phyloP scores from a whole-genome alignment of 768 basidiomycete genomes.

The Infundibulicybe gibba region DNA sequence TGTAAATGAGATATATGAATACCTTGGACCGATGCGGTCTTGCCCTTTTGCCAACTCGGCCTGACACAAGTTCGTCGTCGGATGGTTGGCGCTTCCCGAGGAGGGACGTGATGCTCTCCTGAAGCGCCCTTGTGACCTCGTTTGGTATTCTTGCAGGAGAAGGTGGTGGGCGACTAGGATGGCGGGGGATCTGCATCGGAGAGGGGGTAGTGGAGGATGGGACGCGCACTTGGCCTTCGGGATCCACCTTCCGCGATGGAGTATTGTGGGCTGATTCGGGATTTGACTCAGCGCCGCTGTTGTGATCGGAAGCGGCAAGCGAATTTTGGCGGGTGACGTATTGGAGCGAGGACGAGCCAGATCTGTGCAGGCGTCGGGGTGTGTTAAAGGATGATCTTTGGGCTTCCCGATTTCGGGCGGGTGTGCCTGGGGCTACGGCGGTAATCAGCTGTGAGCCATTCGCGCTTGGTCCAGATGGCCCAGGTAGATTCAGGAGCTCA shows the following conservation, averaged over 20 bases:
- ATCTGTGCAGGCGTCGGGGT: background rate
- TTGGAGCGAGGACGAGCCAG: background rate
- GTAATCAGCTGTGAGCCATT: too few species aligned
- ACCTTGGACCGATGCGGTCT: constrained; percentile 35
- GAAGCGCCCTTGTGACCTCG: constrained; percentile 53
- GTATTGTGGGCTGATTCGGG: constrained; percentile 7
- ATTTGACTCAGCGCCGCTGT: constrained; percentile 6
- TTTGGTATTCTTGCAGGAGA: constrained; percentile 25
- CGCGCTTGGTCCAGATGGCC: constrained; percentile 4
- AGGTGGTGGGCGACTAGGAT: too few species aligned
- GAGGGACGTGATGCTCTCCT: constrained; percentile 65
- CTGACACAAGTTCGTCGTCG: constrained; percentile 25
- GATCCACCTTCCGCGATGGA: constrained; percentile 14
- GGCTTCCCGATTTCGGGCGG: background rate
- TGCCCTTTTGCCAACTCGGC: constrained; percentile 30
- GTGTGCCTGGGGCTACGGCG: constrained; percentile 7
- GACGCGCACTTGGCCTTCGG: constrained; percentile 28
- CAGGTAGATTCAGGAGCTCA: constrained; percentile 10
- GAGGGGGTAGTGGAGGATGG: constrained; percentile 60
- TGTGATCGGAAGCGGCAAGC: background rate
- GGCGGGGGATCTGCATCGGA: constrained; percentile 42
- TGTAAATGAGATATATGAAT: background rate
- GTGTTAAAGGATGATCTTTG: too few species aligned
- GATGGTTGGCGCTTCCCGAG: constrained; percentile 62
- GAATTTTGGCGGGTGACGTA: background rate